phyloP scores from a whole-genome alignment of 2,329 filamentous ascomycete genomes.

The Aspergillus clavatus region DNA sequence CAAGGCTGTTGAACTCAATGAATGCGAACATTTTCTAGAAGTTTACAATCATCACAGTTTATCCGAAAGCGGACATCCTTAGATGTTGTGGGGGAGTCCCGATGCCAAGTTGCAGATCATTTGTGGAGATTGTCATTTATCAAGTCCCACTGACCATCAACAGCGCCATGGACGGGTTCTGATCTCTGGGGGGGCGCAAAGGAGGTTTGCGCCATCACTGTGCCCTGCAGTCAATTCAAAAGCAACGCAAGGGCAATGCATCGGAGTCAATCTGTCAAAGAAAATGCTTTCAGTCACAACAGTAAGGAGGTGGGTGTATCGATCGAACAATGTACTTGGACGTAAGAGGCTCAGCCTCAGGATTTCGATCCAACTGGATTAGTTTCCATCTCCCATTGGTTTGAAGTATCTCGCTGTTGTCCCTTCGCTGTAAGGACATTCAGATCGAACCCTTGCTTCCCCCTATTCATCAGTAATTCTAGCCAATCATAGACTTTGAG shows the following conservation, averaged over 20 bases:
- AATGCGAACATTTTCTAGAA: neutral
- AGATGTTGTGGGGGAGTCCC: neutral
- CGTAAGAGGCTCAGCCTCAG: too few relatives aligned
- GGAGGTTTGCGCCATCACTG: neutral
- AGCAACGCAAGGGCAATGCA: slow-evolving; percentile 6
- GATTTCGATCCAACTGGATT: too few relatives aligned
- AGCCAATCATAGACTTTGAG: neutral
- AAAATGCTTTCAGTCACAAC: too few relatives aligned
- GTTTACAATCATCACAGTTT: neutral
- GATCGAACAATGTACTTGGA: too few relatives aligned
- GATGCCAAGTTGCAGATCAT: neutral
- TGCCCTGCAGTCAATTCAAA: neutral
- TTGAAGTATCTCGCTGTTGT: too few relatives aligned
- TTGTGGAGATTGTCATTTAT: neutral
- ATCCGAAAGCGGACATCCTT: slow-evolving; percentile 4
- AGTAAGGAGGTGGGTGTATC: too few relatives aligned
- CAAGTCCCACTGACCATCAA: neutral
- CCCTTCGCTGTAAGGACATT: neutral
- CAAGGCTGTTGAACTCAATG: neutral
- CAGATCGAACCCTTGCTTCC: neutral
- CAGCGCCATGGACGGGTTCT: too few relatives aligned
- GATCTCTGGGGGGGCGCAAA: too few relatives aligned
- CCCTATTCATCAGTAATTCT: neutral
- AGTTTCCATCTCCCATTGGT: too few relatives aligned
- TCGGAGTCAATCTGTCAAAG: too few relatives aligned